These are phyloP conservation scores for Tricladium varicosporioides DNA, from an alignment of 2,329 filamentous ascomycete genomes.

Conservation along the genomic window DNA sequence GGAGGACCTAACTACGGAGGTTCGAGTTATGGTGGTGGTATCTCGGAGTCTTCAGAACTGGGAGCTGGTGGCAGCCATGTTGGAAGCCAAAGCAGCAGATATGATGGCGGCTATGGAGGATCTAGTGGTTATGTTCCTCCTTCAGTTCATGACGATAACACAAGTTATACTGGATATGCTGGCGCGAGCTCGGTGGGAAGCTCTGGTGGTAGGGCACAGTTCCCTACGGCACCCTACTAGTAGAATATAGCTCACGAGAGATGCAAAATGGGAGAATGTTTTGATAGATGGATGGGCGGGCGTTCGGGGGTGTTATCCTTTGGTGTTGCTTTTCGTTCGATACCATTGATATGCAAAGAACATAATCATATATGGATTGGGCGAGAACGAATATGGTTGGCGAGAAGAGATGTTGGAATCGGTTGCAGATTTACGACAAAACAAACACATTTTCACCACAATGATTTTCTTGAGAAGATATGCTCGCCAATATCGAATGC, in stretches of 20 bases:
- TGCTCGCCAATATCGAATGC: background rate
- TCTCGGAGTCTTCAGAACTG: too few relatives aligned
- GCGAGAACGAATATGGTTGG: background rate
- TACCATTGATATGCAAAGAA: constrained; percentile 5
- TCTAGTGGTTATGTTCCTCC: constrained; percentile 26
- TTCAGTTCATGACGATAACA: constrained; percentile 40
- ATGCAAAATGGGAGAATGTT: background rate
- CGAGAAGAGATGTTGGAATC: background rate
- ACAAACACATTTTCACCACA: too few relatives aligned
- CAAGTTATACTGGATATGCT: constrained; percentile 40
- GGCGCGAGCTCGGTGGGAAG: constrained; percentile 35
- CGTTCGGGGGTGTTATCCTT: constrained; percentile 11
- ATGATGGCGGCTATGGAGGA: constrained; percentile 14
- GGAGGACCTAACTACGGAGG: background rate
- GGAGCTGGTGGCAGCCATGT: too few relatives aligned
- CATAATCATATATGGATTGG: background rate
- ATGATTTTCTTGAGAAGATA: background rate
- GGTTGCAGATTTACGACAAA: background rate
- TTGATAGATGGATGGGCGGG: constrained; percentile 4
- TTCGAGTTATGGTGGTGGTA: constrained; percentile 12
- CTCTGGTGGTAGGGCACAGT: constrained; percentile 38
- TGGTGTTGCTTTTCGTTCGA: constrained; percentile 6
- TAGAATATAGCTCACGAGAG: constrained; percentile 15
- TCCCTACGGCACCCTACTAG: constrained; percentile 58
- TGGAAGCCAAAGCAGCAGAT: constrained; percentile 8